Evolutionary conservation across 306 rosid species (phyloP).

Genomic region (Corylus avellana): DNA sequence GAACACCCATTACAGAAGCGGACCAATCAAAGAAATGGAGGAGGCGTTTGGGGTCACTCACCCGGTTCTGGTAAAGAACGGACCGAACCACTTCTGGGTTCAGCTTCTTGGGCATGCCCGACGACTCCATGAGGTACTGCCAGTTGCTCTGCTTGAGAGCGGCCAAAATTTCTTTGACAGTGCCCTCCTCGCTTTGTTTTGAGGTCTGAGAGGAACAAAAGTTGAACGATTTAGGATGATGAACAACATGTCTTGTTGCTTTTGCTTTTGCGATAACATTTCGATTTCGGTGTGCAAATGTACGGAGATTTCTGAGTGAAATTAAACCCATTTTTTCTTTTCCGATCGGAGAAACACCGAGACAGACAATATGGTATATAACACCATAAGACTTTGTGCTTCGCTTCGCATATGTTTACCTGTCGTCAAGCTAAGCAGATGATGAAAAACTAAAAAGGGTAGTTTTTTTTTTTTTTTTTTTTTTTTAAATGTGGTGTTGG

Average conservation of each 20-base stretch:
- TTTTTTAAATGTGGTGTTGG: not conserved
- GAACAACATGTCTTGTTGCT: not conserved
- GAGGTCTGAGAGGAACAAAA: conserved; percentile 23
- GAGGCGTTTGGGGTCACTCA: conserved; percentile 37
- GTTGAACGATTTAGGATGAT: not conserved
- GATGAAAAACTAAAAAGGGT: no score
- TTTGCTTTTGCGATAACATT: not conserved
- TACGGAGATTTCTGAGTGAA: conserved; percentile 26
- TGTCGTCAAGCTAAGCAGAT: not conserved
- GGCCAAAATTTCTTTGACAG: conserved; percentile 30
- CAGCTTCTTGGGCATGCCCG: conserved; percentile 27
- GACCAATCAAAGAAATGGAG: conserved; percentile 45
- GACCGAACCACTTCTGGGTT: conserved; percentile 41
- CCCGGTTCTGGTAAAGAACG: conserved; percentile 29
- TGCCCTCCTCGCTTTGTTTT: not conserved
- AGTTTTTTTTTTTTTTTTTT: no score
- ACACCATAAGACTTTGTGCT: not conserved
- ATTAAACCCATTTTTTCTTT: not conserved
- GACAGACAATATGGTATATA: no score
- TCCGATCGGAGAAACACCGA: not conserved
- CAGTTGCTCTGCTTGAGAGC: conserved; percentile 38
- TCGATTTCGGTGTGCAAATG: not conserved
- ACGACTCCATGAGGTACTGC: conserved; percentile 27
- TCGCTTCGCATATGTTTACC: not conserved
- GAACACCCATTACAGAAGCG: conserved; percentile 29